A percentile compares a stretch with the other conserved stretches of the same genome.
phyloP scores from a whole-genome alignment of 1,284 basidiomycete species.

The Xerocomus amazonicus region DNA sequence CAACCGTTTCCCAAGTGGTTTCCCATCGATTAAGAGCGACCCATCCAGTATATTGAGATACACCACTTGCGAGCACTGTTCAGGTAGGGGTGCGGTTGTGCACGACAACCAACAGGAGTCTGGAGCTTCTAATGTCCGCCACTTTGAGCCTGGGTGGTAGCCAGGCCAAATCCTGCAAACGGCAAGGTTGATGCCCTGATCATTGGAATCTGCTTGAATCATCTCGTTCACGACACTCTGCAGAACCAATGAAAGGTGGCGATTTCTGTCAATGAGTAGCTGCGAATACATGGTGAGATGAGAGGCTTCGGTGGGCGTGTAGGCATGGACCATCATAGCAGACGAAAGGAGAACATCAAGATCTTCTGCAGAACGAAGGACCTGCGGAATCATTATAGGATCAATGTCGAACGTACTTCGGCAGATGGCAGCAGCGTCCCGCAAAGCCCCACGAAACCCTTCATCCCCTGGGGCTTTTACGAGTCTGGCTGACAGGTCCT shows the following conservation, averaged over 20 bases:
- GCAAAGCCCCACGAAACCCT: slow-evolving; percentile 29
- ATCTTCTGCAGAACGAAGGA: slow-evolving; percentile 27
- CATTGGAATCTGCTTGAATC: neutral
- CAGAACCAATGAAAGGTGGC: neutral
- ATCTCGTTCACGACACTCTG: neutral
- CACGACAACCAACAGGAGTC: slow-evolving; percentile 39
- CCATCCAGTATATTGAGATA: slow-evolving; percentile 42
- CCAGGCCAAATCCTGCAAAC: slow-evolving; percentile 36
- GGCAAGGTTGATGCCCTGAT: slow-evolving; percentile 34
- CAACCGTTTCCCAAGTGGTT: slow-evolving; percentile 36
- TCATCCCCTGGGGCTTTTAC: slow-evolving; percentile 19
- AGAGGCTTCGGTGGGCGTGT: neutral
- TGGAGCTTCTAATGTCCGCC: slow-evolving; percentile 28
- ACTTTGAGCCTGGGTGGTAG: slow-evolving; percentile 32
- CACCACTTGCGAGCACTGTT: slow-evolving; percentile 23
- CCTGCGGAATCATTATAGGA: slow-evolving; percentile 2
- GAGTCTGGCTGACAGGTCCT: slow-evolving; percentile 27
- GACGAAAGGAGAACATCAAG: slow-evolving; percentile 35
- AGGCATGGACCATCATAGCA: slow-evolving; percentile 27
- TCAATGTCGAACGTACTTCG: slow-evolving; percentile 41
- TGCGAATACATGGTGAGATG: neutral
- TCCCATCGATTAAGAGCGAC: slow-evolving; percentile 40
- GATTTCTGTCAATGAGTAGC: neutral
- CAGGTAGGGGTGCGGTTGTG: slow-evolving; percentile 12
- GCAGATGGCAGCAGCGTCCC: slow-evolving; percentile 39